A percentile compares a stretch with the other conserved stretches of the same genome.
Conservation (phyloP, 306 rosid species). For the Lathyrus sativus region DNA sequence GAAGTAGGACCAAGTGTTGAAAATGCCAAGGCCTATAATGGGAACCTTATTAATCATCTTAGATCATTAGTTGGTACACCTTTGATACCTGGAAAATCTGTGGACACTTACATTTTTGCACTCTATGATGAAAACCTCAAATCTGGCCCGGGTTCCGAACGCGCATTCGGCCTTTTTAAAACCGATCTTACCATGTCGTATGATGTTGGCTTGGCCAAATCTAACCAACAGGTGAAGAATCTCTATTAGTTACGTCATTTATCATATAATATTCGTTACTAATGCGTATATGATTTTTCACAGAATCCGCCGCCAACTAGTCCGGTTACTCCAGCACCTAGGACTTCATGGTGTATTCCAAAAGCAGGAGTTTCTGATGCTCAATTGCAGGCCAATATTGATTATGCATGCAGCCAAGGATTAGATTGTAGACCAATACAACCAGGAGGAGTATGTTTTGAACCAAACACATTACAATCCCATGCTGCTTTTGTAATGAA, state of each 20-base stretch:
- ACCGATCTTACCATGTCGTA: conserved; percentile 66
- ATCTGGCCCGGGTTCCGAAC: conserved; percentile 73
- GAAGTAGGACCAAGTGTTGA: conserved; percentile 73
- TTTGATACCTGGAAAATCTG: conserved; percentile 85
- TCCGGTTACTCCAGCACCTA: conserved; percentile 3
- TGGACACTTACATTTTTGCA: conserved; percentile 75
- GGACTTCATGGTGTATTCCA: conserved; percentile 75
- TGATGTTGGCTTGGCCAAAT: conserved; percentile 75
- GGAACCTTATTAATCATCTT: conserved; percentile 82
- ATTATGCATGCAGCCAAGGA: conserved; percentile 80
- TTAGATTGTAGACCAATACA: conserved; percentile 79
- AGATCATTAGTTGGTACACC: conserved; percentile 90
- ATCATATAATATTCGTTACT: background rate
- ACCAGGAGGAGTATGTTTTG: conserved; percentile 85
- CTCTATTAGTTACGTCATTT: background rate
- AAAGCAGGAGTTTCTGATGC: conserved; percentile 62
- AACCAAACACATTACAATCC: conserved; percentile 69
- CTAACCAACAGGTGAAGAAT: conserved; percentile 60
- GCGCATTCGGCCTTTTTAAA: conserved; percentile 74
- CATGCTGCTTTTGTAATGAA: conserved; percentile 95
- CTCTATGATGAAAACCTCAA: conserved; percentile 81
- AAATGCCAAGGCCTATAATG: conserved; percentile 88
- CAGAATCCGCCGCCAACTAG: conserved; percentile 4
- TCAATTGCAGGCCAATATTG: conserved; percentile 70
- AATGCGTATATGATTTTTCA: background rate